Base-by-base conservation (phyloP, 768 basidiomycete genomes). In the Lyophyllum decastes region DNA sequence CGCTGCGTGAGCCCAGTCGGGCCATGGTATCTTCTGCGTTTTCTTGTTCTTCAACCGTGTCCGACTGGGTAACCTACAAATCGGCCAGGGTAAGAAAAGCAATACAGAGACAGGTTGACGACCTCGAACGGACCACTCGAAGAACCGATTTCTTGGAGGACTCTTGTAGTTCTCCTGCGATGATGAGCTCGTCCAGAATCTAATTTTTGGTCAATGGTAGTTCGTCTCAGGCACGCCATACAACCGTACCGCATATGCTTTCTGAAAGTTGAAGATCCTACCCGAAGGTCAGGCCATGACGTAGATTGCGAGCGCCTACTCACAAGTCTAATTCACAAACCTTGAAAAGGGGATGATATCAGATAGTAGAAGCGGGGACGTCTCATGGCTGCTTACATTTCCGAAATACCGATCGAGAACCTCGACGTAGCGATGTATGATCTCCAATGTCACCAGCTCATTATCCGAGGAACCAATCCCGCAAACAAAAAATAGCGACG, bases 221-320 rank as follows among this genome's bases (percentile, higher is more conserved):
- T 11, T 30, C 4, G 45, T 55, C 45, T 58, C 26, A 45, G 38
- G 35, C 30, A 40, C 14, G 24, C 33, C 21, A 45, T 43, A 57
- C 55, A 40, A 55, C 67, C 72, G 4, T 48, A 92, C 95, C 10
- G 96, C 93, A 71, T 95, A 98, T 43, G 97, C 97, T 75, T 98
- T 99, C 72, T 98, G 96, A 72, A 98, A 99, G 80, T 98, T 98
- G 84, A 99, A 99, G 66, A 99, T 98, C 49, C 94, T 96, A 64
- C 25, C 50, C 60, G 53, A 27, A 41, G 44, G 49, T 61, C 49
- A 56, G 49, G 48, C 38, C 52, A 47, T 40, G 43, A 17, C 34
- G 35, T 27, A 14, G 27, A n/a, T 50, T 24, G 43, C 14, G 27
- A 50, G 19, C 19, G 53, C 30, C 24, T 17, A 54, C 91, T 75